A percentile compares a stretch with the other conserved stretches of the same genome.
These are phyloP conservation scores for Dactylella cylindrospora DNA, from an alignment of 2,329 filamentous ascomycete genomes.

Conservation along the genomic window DNA sequence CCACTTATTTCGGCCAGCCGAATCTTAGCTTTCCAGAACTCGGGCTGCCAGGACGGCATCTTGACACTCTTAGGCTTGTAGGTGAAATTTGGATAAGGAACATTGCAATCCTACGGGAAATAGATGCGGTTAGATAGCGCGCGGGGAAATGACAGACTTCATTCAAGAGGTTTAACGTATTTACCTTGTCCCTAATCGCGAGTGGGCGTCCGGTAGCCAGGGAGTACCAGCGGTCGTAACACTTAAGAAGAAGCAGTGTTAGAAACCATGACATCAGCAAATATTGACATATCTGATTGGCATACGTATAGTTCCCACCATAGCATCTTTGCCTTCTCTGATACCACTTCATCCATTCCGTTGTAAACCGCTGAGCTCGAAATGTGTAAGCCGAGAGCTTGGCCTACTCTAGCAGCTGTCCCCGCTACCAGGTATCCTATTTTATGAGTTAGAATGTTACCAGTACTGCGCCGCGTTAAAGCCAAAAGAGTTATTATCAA, in stretches of 20 bases:
- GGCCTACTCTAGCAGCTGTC: slow-evolving; percentile 23
- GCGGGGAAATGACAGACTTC: not conserved
- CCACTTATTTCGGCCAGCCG: slow-evolving; percentile 37
- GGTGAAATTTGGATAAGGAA: slow-evolving; percentile 28
- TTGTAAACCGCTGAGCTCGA: slow-evolving; percentile 30
- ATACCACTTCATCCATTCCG: slow-evolving; percentile 16
- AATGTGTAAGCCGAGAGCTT: slow-evolving; percentile 39
- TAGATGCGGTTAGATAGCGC: slow-evolving; percentile 1
- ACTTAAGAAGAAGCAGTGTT: slow-evolving; percentile 1
- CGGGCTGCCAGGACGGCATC: slow-evolving; percentile 33
- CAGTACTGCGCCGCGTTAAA: too few species aligned
- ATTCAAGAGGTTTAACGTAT: not conserved
- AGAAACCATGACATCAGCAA: not conserved
- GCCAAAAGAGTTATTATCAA: too few species aligned
- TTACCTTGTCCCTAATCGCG: slow-evolving; percentile 37
- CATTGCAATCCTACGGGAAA: slow-evolving; percentile 30
- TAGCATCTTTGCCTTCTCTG: slow-evolving; percentile 35
- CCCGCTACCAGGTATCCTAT: slow-evolving; percentile 30
- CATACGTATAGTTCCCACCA: slow-evolving; percentile 42
- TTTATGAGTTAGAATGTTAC: too few species aligned
- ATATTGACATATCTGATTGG: not conserved
- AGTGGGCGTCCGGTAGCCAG: slow-evolving; percentile 31
- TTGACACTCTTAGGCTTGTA: slow-evolving; percentile 22
- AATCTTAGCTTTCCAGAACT: slow-evolving; percentile 34
- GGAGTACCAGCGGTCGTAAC: slow-evolving; percentile 43